A percentile compares a stretch with the other conserved stretches of the same genome.
Evolutionary conservation across 2,329 filamentous ascomycete genomes (phyloP).

Genomic region (Talaromyces sp.): DNA sequence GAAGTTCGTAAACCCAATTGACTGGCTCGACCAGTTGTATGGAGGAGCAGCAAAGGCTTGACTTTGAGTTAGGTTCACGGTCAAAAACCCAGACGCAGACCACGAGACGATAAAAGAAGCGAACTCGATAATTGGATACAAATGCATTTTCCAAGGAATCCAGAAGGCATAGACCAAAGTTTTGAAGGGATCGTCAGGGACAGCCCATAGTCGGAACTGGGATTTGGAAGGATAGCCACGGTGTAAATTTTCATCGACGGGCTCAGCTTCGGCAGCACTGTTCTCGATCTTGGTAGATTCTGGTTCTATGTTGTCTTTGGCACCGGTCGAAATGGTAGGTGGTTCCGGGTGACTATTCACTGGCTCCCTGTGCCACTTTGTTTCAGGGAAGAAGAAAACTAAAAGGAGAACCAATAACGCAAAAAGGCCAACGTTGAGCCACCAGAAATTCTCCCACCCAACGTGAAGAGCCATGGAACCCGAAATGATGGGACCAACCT

Average conservation of each 20-base stretch:
- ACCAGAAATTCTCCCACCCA: constrained; percentile 62
- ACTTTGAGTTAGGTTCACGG: constrained; percentile 56
- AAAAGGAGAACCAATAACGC: constrained; percentile 45
- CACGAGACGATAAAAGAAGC: constrained; percentile 59
- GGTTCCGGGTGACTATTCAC: constrained; percentile 22
- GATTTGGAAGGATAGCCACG: constrained; percentile 50
- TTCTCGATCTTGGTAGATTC: constrained; percentile 12
- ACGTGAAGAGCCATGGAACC: constrained; percentile 56
- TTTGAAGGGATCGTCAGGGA: constrained; percentile 38
- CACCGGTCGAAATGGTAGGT: constrained; percentile 1
- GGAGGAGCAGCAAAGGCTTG: constrained; percentile 53
- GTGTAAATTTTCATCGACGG: constrained; percentile 37
- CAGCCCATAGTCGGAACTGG: constrained; percentile 53
- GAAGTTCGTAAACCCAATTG: constrained; percentile 55
- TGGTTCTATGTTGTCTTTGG: constrained; percentile 10
- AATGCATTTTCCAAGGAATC: constrained; percentile 58
- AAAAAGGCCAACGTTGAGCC: constrained; percentile 57
- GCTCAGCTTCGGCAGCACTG: neutral
- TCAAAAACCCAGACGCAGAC: constrained; percentile 54
- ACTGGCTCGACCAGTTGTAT: constrained; percentile 48
- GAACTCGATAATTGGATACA: constrained; percentile 60
- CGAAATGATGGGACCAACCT: constrained; percentile 53
- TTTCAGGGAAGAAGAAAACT: constrained; percentile 60
- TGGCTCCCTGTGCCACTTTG: constrained; percentile 49
- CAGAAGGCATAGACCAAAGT: constrained; percentile 46